A percentile compares a stretch with the other conserved stretches of the same genome.
Evolutionary conservation across 1,284 basidiomycete genomes (phyloP).

Genomic region (Cutaneotrichosporon daszewskae): DNA sequence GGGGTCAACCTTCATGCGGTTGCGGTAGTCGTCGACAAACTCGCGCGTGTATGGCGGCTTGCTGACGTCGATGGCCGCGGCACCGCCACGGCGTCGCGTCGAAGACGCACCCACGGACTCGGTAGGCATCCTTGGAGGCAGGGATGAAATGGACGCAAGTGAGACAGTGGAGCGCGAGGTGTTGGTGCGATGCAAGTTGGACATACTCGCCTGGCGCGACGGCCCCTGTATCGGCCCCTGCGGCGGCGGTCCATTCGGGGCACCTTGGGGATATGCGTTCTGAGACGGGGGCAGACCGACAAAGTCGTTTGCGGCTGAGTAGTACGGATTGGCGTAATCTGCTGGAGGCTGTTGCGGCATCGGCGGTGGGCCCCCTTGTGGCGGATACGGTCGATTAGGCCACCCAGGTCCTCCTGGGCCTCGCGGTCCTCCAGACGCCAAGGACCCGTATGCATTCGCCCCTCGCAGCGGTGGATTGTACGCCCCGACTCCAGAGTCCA

Average conservation of each 20-base stretch:
- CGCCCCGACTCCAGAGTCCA: constrained; percentile 43
- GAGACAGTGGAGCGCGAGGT: constrained; percentile 38
- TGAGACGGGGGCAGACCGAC: constrained; percentile 53
- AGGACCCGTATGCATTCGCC: too few relatives aligned
- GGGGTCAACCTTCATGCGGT: constrained; percentile 93
- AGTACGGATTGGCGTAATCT: constrained; percentile 43
- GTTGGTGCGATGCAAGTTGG: constrained; percentile 39
- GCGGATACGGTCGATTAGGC: constrained; percentile 14
- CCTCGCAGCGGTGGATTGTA: constrained; percentile 18
- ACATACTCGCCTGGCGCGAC: constrained; percentile 30
- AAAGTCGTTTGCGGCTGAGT: constrained; percentile 63
- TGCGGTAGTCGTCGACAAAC: constrained; percentile 94
- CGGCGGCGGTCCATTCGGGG: not conserved
- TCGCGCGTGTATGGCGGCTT: constrained; percentile 90
- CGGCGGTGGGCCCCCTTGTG: constrained; percentile 12
- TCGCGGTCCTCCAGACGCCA: constrained; percentile 1
- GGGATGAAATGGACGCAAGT: constrained; percentile 23
- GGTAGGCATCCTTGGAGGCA: constrained; percentile 30
- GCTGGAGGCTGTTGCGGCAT: constrained; percentile 31
- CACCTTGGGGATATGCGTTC: constrained; percentile 2
- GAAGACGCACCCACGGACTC: constrained; percentile 53
- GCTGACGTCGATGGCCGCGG: constrained; percentile 70
- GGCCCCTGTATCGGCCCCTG: constrained; percentile 12
- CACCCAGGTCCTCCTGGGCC: not conserved
- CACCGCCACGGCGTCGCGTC: constrained; percentile 52